Evolutionary conservation across 108 stramenopile species (phyloP), one percentile per base, ranked within the genome.

Genomic region (Nitzschia inconspicua): DNA sequence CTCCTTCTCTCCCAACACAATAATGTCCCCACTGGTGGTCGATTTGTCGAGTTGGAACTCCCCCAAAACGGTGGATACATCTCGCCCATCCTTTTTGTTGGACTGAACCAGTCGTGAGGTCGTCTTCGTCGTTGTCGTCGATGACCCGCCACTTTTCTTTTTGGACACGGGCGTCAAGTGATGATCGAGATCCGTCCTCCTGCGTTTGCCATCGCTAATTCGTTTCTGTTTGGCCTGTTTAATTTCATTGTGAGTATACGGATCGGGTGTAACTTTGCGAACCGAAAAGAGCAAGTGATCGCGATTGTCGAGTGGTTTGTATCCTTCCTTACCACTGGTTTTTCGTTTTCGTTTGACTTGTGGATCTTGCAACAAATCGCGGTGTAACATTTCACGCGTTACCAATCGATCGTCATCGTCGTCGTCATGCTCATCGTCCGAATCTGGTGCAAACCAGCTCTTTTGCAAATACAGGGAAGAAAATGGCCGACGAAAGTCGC

Each of bases 261-360:
- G 91, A 73, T 88, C 83, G 0, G 91, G 91, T 24, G 85, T 92
- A 20, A 65, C 56, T 0, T 75, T 66, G 39, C 71, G 56, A 10
- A 92, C 84, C 3, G 76, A 44, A 48, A 86, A 92, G 11, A 86
- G 91, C 7, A 92, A 55, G 3, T 70, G 44, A 60, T 92, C 91
- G 2, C 91, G 78, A 72, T 92, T 88, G 63, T 92, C 90, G 27
- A 84, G 66, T 16, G 75, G 63, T 54, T 67, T 79, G 60, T 78
- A 80, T 34, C 70, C 54, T 20, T 27, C 58, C 70, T 62, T 76
- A 44, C 65, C 72, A 61, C 69, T 80, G n/a, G n/a, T n/a, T 10
- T 24, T 37, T 24, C 24, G 61, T 26, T 54, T 66, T 16, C 65
- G 59, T 23, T 44, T 59, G 34, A 60, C 63, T 32, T 53, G 25